Conservation (phyloP, 352 stramenopile species). For the Thraustotheca clavata region DNA sequence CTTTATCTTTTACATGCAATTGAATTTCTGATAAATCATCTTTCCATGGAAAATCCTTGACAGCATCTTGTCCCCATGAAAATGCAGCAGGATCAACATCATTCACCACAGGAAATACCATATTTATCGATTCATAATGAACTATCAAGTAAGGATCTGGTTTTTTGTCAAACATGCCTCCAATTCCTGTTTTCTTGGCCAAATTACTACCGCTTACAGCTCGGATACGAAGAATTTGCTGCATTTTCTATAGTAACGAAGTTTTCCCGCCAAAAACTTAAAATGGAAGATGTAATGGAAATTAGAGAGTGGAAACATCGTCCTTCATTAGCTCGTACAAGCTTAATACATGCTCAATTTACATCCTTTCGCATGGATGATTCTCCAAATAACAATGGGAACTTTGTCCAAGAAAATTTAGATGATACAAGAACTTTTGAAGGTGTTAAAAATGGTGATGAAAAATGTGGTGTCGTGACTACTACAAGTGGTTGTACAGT, state of each 20-base stretch:
- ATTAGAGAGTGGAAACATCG: conserved; percentile 9
- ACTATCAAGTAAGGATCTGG: conserved; percentile 45
- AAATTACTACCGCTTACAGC: conserved; percentile 5
- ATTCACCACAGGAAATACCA: conserved; percentile 27
- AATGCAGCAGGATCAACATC: conserved; percentile 37
- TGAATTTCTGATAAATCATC: conserved; percentile 25
- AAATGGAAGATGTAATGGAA: too few species aligned
- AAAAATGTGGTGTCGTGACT: conserved; percentile 3
- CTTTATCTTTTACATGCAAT: conserved; percentile 42
- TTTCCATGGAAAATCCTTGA: conserved; percentile 27
- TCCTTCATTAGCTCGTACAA: neutral
- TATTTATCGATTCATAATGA: conserved; percentile 23
- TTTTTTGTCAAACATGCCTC: conserved; percentile 32
- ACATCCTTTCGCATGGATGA: neutral
- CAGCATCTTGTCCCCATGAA: conserved; percentile 30
- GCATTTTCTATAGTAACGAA: too few species aligned
- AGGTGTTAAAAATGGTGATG: neutral
- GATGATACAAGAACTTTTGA: conserved; percentile 6
- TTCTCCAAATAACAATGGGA: neutral
- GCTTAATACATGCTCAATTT: neutral
- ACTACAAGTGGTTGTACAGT: neutral
- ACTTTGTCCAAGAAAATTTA: neutral
- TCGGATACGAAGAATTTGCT: conserved; percentile 4
- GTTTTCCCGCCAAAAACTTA: too few species aligned
- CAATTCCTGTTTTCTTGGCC: neutral